Conservation (phyloP, 768 basidiomycete species). For the Mycena galopus region DNA sequence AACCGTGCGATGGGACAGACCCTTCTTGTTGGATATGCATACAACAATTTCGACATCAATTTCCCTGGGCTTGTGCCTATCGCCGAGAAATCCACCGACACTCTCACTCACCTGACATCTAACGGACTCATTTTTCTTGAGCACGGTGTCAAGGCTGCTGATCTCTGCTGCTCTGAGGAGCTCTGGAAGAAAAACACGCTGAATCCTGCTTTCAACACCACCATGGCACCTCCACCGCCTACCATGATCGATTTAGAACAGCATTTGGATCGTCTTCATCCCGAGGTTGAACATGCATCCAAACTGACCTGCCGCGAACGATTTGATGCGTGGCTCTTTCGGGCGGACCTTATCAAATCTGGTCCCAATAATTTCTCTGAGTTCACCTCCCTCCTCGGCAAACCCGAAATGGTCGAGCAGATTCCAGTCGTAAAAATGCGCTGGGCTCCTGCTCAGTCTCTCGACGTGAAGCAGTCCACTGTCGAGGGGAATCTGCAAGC, state of each 20-base stretch:
- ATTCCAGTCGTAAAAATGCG: too few relatives aligned
- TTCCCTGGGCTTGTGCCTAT: conserved; percentile 47
- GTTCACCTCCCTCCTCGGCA: conserved; percentile 30
- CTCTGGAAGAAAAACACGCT: conserved; percentile 47
- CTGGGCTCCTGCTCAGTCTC: too few relatives aligned
- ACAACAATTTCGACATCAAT: conserved; percentile 60
- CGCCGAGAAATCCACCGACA: conserved; percentile 41
- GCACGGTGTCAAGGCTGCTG: conserved; percentile 38
- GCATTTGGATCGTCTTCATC: conserved; percentile 38
- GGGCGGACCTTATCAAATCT: conserved; percentile 40
- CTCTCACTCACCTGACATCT: conserved; percentile 51
- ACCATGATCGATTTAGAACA: too few relatives aligned
- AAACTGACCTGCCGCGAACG: conserved; percentile 38
- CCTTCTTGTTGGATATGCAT: conserved; percentile 47
- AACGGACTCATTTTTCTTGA: conserved; percentile 46
- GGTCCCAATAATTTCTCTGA: conserved; percentile 43
- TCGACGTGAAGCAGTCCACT: too few relatives aligned
- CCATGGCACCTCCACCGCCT: too few relatives aligned
- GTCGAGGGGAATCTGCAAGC: too few relatives aligned
- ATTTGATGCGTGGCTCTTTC: conserved; percentile 47
- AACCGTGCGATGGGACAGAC: conserved; percentile 39
- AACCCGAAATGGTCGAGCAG: too few relatives aligned
- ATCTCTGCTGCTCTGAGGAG: conserved; percentile 48
- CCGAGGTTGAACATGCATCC: conserved; percentile 30
- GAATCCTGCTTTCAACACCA: conserved; percentile 39